Evolutionary conservation across 768 basidiomycete genomes (phyloP).

Genomic region (Trametopsis cervina): DNA sequence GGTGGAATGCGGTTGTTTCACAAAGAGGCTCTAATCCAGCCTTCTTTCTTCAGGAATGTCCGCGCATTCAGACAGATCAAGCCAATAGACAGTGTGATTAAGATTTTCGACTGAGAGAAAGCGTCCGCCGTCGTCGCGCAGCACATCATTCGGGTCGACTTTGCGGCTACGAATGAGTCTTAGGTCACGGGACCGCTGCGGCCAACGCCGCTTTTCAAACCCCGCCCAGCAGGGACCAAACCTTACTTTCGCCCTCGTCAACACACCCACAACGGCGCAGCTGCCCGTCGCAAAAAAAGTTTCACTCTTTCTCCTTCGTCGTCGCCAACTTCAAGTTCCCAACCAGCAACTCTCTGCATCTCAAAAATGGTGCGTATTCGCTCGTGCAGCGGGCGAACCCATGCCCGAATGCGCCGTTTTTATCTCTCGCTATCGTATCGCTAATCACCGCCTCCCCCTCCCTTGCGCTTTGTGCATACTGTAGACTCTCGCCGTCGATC

Average conservation of each 20-base stretch:
- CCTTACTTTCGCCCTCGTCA: slow-evolving; percentile 7
- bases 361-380: slow-evolving; percentile 22
- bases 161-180: too few species aligned
- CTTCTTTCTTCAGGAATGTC: too few species aligned
- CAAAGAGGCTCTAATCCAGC: too few species aligned
- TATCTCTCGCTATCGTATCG: neutral
- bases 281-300: slow-evolving; percentile 20
- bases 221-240: slow-evolving; percentile 9
- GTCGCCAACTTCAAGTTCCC: slow-evolving; percentile 13
- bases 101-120: too few species aligned
- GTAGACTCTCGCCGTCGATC: slow-evolving; percentile 94
- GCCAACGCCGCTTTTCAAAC: slow-evolving; percentile 6
- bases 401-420: slow-evolving; percentile 3
- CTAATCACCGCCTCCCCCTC: neutral
- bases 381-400: slow-evolving; percentile 1
- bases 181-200: slow-evolving; percentile 4
- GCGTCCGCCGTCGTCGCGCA: too few species aligned
- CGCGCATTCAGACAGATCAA: too few species aligned
- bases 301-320: slow-evolving; percentile 11
- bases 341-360: slow-evolving; percentile 6
- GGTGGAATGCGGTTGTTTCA: too few species aligned
- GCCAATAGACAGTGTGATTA: too few species aligned
- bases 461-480: neutral
- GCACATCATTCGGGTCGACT: too few species aligned
- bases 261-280: slow-evolving; percentile 10